Percentiles rank a stretch among this genome's conserved stretches.
Evolutionary conservation across 352 stramenopile species (phyloP).

Genomic region (Phytophthora nicotianae): DNA sequence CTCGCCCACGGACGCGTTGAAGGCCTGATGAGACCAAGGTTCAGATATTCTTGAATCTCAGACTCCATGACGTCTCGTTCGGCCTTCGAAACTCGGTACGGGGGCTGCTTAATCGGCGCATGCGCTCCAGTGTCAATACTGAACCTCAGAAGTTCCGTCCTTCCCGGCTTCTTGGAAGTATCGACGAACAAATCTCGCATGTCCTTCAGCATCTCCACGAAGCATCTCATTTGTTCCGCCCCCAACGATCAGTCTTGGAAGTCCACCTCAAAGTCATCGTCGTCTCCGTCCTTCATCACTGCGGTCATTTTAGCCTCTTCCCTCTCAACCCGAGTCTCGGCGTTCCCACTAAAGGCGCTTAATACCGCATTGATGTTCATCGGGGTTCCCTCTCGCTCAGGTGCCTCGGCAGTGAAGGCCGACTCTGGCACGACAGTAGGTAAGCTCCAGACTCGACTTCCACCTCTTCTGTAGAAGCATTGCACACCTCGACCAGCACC

Average conservation of each 20-base stretch:
- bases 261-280: not conserved
- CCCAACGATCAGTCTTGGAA: not conserved
- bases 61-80: not conserved
- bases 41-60: no score
- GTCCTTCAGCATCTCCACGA: not conserved
- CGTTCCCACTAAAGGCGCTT: not conserved
- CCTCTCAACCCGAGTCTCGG: not conserved
- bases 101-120: not conserved
- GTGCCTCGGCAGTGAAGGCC: no score
- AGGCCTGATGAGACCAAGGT: no score
- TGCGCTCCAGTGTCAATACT: not conserved
- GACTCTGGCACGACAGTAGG: no score
- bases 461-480: not conserved
- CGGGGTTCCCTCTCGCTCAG: no score
- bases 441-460: not conserved
- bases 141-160: slow-evolving; percentile 1
- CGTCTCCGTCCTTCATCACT: not conserved
- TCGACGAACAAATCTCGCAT: not conserved
- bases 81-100: not conserved
- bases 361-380: no score
- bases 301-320: not conserved
- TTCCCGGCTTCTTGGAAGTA: not conserved
- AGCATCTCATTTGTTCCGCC: not conserved
- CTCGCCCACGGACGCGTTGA: no score
- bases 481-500: not conserved